A percentile compares a stretch with the other conserved stretches of the same genome.
phyloP scores from a whole-genome alignment of 1,284 basidiomycete genomes.

The Peniophora sp. region DNA sequence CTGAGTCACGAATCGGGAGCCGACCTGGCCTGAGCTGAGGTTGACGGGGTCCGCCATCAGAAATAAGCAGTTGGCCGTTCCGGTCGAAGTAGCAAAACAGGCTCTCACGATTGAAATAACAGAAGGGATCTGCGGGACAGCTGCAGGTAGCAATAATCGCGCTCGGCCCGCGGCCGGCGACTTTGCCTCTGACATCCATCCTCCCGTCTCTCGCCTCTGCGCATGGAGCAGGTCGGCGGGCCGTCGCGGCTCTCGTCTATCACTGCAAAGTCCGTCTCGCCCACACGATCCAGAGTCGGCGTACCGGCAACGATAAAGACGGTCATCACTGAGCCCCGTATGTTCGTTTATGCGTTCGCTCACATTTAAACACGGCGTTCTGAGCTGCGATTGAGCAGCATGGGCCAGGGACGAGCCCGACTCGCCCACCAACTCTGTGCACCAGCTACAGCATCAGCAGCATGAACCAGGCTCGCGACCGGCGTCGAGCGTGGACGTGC shows the following conservation, averaged over 20 bases:
- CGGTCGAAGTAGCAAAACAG: background rate
- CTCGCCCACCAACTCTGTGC: constrained; percentile 48
- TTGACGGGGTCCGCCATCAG: constrained; percentile 29
- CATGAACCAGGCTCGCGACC: constrained; percentile 14
- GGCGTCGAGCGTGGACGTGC: constrained; percentile 36
- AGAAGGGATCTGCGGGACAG: background rate
- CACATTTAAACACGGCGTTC: constrained; percentile 10
- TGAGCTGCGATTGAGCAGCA: constrained; percentile 32
- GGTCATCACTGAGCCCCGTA: constrained; percentile 68
- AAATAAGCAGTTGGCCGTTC: background rate
- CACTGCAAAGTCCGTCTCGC: constrained; percentile 16
- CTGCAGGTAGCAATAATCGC: background rate
- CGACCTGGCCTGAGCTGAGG: constrained; percentile 55
- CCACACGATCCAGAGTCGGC: constrained; percentile 24
- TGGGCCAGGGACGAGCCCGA: constrained; percentile 80
- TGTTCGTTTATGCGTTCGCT: constrained; percentile 19
- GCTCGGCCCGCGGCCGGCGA: constrained; percentile 1
- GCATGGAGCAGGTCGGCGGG: constrained; percentile 11
- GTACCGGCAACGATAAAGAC: constrained; percentile 35
- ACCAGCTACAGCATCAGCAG: constrained; percentile 15
- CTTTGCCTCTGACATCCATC: constrained; percentile 6
- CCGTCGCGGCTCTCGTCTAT: constrained; percentile 18
- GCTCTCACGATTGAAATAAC: background rate
- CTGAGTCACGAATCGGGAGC: constrained; percentile 75
- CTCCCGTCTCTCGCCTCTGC: constrained; percentile 5